Evolutionary conservation across 768 basidiomycete species (phyloP).

Genomic region (Mycena vitilis): DNA sequence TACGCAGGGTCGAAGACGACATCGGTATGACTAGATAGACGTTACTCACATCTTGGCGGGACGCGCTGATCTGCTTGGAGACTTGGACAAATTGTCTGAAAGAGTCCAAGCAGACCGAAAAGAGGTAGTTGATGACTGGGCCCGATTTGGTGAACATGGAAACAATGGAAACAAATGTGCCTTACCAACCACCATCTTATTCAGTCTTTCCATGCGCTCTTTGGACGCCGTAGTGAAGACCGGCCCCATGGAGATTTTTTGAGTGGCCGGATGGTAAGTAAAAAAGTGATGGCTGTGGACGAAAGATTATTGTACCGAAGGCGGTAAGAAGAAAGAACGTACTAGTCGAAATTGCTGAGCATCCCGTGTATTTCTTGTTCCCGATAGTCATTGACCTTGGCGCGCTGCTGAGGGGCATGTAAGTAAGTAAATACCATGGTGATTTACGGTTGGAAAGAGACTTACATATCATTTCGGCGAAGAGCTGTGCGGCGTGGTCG

Average conservation of each 20-base stretch:
- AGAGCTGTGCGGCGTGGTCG: conserved; percentile 2
- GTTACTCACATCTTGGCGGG: too few species aligned
- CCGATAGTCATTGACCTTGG: neutral
- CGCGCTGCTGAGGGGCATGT: neutral
- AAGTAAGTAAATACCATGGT: neutral
- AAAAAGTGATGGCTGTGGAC: neutral
- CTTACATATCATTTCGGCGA: conserved; percentile 10
- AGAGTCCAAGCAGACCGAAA: neutral
- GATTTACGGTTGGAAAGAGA: neutral
- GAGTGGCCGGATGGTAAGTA: neutral
- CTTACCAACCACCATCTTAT: neutral
- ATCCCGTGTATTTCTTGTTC: too few species aligned
- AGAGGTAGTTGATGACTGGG: neutral
- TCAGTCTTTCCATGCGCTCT: neutral
- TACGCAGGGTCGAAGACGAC: too few species aligned
- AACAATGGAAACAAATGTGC: neutral
- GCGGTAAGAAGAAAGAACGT: neutral
- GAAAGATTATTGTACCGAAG: neutral
- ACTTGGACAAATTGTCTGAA: neutral
- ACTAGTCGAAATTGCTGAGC: conserved; percentile 1
- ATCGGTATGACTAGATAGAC: too few species aligned
- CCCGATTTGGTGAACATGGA: neutral
- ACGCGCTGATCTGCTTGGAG: too few species aligned
- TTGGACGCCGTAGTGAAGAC: neutral
- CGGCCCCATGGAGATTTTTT: neutral